Base-by-base conservation (phyloP, 257 asterid genomes). In the Forsythia suspensa region DNA sequence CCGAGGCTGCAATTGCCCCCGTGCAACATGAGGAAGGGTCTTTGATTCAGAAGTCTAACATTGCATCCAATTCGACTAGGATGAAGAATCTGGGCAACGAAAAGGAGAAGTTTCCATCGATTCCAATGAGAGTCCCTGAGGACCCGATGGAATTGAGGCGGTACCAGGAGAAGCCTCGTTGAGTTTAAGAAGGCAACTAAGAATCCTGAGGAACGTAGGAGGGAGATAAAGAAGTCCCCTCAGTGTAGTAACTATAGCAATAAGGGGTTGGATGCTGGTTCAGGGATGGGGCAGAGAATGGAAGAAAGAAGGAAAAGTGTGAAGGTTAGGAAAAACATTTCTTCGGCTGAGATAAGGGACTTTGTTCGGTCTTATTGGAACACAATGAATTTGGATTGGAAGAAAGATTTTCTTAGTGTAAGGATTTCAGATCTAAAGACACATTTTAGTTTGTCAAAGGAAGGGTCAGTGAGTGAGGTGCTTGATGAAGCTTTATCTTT, bases 151-250 rank as follows among this genome's bases (percentile, higher is more conserved):
- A 92, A 84, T 65, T 86, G 76, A 86, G 91, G 66, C 87, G 79
- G 88, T 85, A 67, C 52, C 13, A 11, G 52, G 91, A 88, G 85
- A 89, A 92, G 87, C 93, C 89, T 5, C 80, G 83, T 11, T 46
- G 52, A 46, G 16, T 12, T 46, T 52, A 90, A 90, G 87, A 89
- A 92, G 87, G 92, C 89, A 6, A 82, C 85, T 44, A 90, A 90
- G 86, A 92, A 94, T 0, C 89, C 87, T 10, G 97, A 90, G 80
- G 97, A 92, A 83, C 87, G 90, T 76, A 88, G 97, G 92, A 89
- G 87, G 82, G 97, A 92, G 82, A 88, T 92, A 80, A 96, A 92
- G 86, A 94, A 89, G 76, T 76, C 85, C 12, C 82, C 85, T 74
- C 70, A 71, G 16, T 71, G 89, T 41, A 13, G 48, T 8, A 43